Evolutionary conservation across 345 rosid genomes (phyloP).

Genomic region (Citrus inodora): DNA sequence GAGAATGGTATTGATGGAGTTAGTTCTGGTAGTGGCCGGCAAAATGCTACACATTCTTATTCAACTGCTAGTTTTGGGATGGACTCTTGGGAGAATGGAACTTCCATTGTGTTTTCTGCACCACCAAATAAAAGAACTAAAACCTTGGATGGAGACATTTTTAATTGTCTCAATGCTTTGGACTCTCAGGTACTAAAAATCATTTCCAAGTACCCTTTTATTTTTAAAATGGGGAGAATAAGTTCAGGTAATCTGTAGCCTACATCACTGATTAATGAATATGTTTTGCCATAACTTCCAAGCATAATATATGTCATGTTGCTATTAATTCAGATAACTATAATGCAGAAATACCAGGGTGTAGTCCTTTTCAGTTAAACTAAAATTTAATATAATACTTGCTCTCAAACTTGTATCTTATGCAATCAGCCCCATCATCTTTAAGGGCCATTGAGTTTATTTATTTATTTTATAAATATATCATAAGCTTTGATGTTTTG

Average conservation of each 20-base stretch:
- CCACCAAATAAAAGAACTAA: conserved; percentile 57
- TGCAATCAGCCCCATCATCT: background rate
- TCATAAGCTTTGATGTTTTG: background rate
- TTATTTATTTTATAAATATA: background rate
- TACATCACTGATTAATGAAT: background rate
- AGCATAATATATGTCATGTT: too few species aligned
- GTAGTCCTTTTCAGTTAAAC: background rate
- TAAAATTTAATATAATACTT: background rate
- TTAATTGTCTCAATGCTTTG: conserved; percentile 47
- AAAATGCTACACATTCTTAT: conserved; percentile 37
- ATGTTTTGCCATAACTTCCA: background rate
- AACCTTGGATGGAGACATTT: conserved; percentile 57
- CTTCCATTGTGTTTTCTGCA: conserved; percentile 63
- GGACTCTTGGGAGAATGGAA: conserved; percentile 79
- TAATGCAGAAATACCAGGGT: background rate
- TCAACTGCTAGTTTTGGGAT: conserved; percentile 53
- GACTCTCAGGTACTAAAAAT: conserved; percentile 80
- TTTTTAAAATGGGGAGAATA: background rate
- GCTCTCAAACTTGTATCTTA: background rate
- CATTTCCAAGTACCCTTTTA: background rate
- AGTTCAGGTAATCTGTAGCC: background rate
- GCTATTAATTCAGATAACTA: background rate
- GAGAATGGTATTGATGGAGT: conserved; percentile 51
- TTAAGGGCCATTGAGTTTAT: too few species aligned
- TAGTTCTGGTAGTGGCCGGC: conserved; percentile 41